Evolutionary conservation across 495 filamentous ascomycete species (phyloP).

Genomic region (Hyaloscypha hepaticicola): DNA sequence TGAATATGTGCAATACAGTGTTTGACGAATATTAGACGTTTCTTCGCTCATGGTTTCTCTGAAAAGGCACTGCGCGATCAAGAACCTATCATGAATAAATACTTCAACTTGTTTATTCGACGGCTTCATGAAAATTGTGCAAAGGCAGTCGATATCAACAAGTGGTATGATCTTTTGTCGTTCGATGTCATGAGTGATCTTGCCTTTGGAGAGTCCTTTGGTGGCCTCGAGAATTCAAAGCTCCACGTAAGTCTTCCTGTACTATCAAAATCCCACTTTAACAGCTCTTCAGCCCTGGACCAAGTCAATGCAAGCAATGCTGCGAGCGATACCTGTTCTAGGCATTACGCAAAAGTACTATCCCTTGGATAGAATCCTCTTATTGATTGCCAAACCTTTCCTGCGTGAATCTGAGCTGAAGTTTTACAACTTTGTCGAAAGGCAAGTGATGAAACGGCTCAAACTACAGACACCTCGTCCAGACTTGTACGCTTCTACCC

Average conservation of each 20-base stretch:
- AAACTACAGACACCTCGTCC: not conserved
- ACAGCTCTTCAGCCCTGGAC: not conserved
- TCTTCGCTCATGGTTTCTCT: not conserved
- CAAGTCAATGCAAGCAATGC: not conserved
- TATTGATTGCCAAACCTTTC: not conserved
- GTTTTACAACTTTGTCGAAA: not conserved
- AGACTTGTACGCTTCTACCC: not conserved
- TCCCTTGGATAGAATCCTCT: not conserved
- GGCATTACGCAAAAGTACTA: not conserved
- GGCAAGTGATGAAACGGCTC: not conserved
- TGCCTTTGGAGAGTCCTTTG: slow-evolving; percentile 56
- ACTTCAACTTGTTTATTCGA: slow-evolving; percentile 48
- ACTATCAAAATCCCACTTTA: not conserved
- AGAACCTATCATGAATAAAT: slow-evolving; percentile 43
- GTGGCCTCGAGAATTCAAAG: slow-evolving; percentile 40
- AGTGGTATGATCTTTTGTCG: slow-evolving; percentile 46
- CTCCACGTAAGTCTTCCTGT: not conserved
- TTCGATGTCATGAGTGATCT: slow-evolving; percentile 61
- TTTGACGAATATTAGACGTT: not conserved
- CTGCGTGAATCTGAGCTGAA: not conserved
- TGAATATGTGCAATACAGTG: not conserved
- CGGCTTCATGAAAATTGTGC: slow-evolving; percentile 30
- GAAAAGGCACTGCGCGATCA: slow-evolving; percentile 44
- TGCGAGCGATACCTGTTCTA: not conserved
- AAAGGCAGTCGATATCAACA: slow-evolving; percentile 3